Evolutionary conservation across 306 rosid species (phyloP), one percentile per base, ranked within the genome.

Genomic region (Pyrus communis): DNA sequence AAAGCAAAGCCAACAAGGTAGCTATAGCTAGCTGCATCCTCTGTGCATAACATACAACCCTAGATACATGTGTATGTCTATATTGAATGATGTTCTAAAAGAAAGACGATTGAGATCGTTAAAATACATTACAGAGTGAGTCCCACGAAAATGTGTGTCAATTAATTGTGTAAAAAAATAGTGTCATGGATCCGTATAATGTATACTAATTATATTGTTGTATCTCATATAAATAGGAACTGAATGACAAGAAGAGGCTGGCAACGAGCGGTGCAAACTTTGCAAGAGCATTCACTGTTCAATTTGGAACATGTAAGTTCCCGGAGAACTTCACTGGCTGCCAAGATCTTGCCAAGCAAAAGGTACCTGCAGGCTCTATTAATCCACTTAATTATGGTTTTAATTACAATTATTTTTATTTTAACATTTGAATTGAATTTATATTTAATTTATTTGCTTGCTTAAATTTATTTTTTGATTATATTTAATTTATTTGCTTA

Each of bases 281-380:
- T 65, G 99, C 99, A 21, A 87, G 99, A 78, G 99, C 99, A 35
- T 96, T 87, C 84, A 96, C 99, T 0, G 99, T 96, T 79, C 78
- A 96, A 79, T 96, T 96, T 70, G 99, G 99, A n/a, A 46, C 84
- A 21, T 96, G 99, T 91, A 92, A 96, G 82, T 96, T 96, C 94
- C 99, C 99, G n/a, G 97, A 96, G 88, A 96, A 96, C 84, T 96
- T 96, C 85, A 96, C 99, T 42, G 99, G 99, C 69, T 96, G 99
- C 88, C 98, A 96, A 89, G 99, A 96, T 89, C 99, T 96, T 52
- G 99, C 98, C 4, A 96, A 91, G 79, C 99, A 89, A 79, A 96
- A 91, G 93, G 99, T 92, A 71, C 66, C 55, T 15, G 6, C 10
- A 5, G 31, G 18, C n/a, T 33, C 31, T 4, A 25, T 25, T 61